These are phyloP conservation scores for Clavispora phyllophila DNA, from an alignment of 805 yeast species.

Conservation along the genomic window DNA sequence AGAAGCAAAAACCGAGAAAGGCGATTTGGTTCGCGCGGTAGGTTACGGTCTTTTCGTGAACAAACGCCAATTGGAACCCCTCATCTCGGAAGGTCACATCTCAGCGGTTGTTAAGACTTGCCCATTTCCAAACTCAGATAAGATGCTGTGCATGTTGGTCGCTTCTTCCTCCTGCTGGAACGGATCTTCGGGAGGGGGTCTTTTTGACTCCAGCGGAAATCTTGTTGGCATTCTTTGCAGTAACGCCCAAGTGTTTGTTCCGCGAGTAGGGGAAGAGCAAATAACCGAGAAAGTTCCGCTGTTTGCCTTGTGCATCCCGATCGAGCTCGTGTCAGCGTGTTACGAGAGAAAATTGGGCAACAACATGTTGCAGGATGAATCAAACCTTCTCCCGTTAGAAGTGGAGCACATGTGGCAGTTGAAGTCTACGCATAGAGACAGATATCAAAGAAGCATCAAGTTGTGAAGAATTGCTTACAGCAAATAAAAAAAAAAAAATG, in stretches of 20 bases:
- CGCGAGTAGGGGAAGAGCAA: constrained; percentile 4
- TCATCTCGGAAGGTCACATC: constrained; percentile 29
- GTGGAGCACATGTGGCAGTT: constrained; percentile 21
- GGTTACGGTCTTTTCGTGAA: constrained; percentile 40
- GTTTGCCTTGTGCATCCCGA: constrained; percentile 30
- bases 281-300: constrained; percentile 26
- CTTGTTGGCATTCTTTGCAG: constrained; percentile 41
- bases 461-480: constrained; percentile 9
- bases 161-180: constrained; percentile 46
- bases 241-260: constrained; percentile 34
- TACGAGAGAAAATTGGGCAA: constrained; percentile 6
- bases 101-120: constrained; percentile 15
- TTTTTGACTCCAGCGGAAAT: constrained; percentile 20
- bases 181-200: constrained; percentile 48
- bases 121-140: constrained; percentile 3
- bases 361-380: background rate
- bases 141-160: constrained; percentile 20
- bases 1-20: constrained; percentile 1
- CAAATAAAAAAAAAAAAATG: background rate
- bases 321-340: constrained; percentile 25
- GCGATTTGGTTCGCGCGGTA: constrained; percentile 23
- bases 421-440: constrained; percentile 19
- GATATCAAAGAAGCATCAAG: constrained; percentile 15
- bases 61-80: constrained; percentile 18
- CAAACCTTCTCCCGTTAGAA: background rate